Percentiles rank a stretch among this genome's conserved stretches.
Evolutionary conservation across 495 filamentous ascomycete genomes (phyloP).

Genomic region (Neurospora sp.): DNA sequence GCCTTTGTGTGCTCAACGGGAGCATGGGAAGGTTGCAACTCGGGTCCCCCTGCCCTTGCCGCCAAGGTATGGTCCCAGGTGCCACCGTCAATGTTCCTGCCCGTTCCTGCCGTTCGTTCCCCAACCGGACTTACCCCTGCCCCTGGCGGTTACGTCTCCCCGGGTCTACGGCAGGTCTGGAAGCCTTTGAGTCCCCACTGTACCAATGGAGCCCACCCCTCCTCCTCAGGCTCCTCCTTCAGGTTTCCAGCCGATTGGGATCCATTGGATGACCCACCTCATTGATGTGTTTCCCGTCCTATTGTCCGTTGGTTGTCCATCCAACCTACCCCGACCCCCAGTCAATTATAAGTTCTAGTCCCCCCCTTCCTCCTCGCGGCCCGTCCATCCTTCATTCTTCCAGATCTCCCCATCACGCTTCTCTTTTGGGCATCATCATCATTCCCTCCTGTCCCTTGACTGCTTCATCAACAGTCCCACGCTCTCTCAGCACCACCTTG

Average conservation of each 20-base stretch:
- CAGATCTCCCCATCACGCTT: slow-evolving; percentile 1
- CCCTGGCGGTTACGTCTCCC: neutral
- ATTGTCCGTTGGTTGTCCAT: neutral
- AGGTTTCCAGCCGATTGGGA: neutral
- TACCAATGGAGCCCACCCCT: slow-evolving; percentile 1
- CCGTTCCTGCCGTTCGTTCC: neutral
- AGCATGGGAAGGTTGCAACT: neutral
- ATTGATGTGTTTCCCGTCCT: neutral
- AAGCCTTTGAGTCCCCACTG: neutral
- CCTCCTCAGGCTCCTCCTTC: neutral
- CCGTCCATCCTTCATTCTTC: neutral
- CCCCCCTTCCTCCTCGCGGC: neutral
- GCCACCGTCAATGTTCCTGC: neutral
- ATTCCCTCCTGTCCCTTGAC: slow-evolving; percentile 4
- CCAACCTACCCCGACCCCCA: neutral
- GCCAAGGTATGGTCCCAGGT: neutral
- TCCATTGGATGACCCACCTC: neutral
- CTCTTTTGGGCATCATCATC: neutral
- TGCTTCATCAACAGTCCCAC: neutral
- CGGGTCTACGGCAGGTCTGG: neutral
- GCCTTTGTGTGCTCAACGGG: neutral
- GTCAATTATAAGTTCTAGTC: neutral
- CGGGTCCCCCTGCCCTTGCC: neutral
- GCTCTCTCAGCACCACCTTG: slow-evolving; percentile 2
- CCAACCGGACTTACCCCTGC: neutral